Conservation (phyloP, 257 asterid species). For the Capsicum pubescens region DNA sequence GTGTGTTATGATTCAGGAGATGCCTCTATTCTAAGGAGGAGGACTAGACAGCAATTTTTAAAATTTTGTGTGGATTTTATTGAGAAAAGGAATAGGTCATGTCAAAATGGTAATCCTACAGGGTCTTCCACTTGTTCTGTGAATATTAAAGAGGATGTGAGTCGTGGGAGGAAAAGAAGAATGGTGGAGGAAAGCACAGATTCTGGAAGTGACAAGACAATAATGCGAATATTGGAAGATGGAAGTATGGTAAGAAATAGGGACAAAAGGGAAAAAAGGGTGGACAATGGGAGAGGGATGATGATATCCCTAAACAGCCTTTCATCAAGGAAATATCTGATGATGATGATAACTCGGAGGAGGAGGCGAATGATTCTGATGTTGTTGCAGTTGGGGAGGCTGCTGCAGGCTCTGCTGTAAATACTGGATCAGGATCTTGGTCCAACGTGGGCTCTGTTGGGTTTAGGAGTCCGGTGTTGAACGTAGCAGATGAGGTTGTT, state of each 20-base stretch:
- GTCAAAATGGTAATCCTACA: conserved; percentile 6
- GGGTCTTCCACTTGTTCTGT: neutral
- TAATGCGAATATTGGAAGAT: neutral
- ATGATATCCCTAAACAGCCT: neutral
- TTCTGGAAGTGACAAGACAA: neutral
- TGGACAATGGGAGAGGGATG: neutral
- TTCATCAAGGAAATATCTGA: neutral
- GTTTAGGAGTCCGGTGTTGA: neutral
- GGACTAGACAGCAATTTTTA: conserved; percentile 11
- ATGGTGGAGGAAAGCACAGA: neutral
- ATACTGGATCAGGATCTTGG: conserved; percentile 28
- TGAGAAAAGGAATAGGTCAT: neutral
- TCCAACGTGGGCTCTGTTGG: conserved; percentile 25
- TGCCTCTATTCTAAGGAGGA: neutral
- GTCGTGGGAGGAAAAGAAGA: conserved; percentile 2
- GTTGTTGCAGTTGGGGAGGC: conserved; percentile 1
- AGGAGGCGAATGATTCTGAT: neutral
- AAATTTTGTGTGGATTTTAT: neutral
- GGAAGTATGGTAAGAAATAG: neutral
- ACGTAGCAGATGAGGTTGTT: conserved; percentile 29
- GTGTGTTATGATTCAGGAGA: conserved; percentile 6
- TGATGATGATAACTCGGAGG: neutral
- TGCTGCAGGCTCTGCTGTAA: neutral
- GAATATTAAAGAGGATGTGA: neutral
- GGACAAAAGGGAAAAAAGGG: neutral